Evolutionary conservation across 2,329 filamentous ascomycete genomes (phyloP), one percentile per base, ranked within the genome.

Genomic region (Aurifilum marmelostoma): DNA sequence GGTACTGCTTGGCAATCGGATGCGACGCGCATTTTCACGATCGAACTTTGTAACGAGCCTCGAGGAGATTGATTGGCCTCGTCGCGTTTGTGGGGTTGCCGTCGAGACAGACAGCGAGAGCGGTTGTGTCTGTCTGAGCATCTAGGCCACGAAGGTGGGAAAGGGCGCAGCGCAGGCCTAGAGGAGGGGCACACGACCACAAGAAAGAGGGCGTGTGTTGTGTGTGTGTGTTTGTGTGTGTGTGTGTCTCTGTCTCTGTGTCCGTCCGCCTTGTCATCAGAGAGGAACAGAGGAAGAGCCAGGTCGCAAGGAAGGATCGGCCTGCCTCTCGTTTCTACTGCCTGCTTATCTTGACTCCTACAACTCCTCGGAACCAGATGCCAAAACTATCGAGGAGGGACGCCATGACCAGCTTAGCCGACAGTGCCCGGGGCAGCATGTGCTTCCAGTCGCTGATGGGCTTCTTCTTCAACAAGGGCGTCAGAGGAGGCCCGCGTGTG

Each of bases 401-500:
- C 69, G 61, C 18, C 64, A 71, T 71, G 69, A 43, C 67, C 60
- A 43, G 64, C n/a, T 29, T 66, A 56, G 54, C 52, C 24, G 29
- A 69, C 2, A 63, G 43, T 18, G 47, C 59, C 41, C 47, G 47
- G 41, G 43, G 66, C n/a, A 59, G 60, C 47, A 29, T 65, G 37
- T 71, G 68, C 59, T 60, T 71, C 65, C 62, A 66, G 39, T 64
- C 70, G 27, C 43, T 77, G 1, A 69, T 77, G 12, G 72, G 71
- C 62, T 77, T 76, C 64, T 76, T 77, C 61, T 76, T 75, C 21
- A 72, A 72, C 43, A 72, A 73, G 29, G 73, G 76, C 24, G 43
- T 77, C 12, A 75, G 76, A 62, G 72, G 74, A 39, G 76, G 76
- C 1, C 77, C 76, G 2, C 73, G 63, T 27, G 71, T 77, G 12